Percentiles rank a stretch among this genome's conserved stretches.
Evolutionary conservation across 768 basidiomycete species (phyloP).

Genomic region (Tricholoma terreum): DNA sequence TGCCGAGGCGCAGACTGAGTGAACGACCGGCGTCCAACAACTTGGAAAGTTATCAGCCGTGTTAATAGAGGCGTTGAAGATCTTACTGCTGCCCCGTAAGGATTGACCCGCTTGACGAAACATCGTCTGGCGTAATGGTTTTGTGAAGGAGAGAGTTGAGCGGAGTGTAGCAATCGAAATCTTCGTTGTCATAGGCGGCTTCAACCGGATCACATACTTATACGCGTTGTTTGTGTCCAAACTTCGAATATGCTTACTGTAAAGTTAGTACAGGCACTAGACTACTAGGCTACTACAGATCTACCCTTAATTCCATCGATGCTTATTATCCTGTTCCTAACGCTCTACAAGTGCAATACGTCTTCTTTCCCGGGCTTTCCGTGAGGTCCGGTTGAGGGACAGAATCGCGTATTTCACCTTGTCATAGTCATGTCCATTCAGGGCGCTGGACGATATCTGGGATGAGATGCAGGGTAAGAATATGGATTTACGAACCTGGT

Average conservation of each 20-base stretch:
- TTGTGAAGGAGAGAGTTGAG: background rate
- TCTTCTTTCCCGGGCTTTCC: conserved; percentile 69
- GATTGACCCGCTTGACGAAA: conserved; percentile 61
- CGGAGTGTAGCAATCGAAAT: background rate
- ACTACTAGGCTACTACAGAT: background rate
- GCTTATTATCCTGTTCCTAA: conserved; percentile 17
- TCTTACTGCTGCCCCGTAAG: conserved; percentile 49
- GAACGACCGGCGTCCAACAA: conserved; percentile 77
- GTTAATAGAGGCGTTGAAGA: background rate
- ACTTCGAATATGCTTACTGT: background rate
- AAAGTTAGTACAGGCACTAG: background rate
- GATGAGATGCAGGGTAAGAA: background rate
- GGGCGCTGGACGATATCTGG: conserved; percentile 42
- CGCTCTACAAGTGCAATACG: conserved; percentile 38
- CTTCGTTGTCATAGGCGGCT: conserved; percentile 4
- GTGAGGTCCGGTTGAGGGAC: conserved; percentile 65
- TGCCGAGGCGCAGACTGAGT: conserved; percentile 70
- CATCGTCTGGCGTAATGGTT: conserved; percentile 37
- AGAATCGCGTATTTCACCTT: conserved; percentile 81
- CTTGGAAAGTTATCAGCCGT: conserved; percentile 7
- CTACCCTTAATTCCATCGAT: background rate
- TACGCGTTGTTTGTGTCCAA: background rate
- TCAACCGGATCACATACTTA: background rate
- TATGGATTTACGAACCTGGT: conserved; percentile 53
- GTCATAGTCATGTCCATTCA: conserved; percentile 65